A percentile compares a stretch with the other conserved stretches of the same genome.
phyloP scores from a whole-genome alignment of 257 asterid genomes.

The Voacanga thouarsii region DNA sequence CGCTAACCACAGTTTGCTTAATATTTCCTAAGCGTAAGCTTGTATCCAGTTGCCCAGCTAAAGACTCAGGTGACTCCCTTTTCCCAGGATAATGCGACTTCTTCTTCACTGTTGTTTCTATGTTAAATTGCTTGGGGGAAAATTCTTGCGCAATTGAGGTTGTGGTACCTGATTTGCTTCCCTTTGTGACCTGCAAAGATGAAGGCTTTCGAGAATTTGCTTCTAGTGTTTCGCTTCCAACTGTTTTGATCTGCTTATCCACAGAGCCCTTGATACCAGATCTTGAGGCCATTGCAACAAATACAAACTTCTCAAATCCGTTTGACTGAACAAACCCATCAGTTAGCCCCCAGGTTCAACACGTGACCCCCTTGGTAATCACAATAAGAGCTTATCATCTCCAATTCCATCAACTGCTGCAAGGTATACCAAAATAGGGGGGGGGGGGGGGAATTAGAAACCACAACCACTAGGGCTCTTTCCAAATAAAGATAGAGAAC shows the following conservation, averaged over 20 bases:
- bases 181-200: constrained; percentile 36
- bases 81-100: constrained; percentile 19
- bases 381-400: constrained; percentile 31
- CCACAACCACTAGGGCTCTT: constrained; percentile 8
- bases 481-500: background rate
- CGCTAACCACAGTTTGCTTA: constrained; percentile 18
- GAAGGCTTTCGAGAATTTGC: constrained; percentile 38
- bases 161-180: constrained; percentile 33
- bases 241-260: constrained; percentile 38
- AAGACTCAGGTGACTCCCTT: constrained; percentile 8
- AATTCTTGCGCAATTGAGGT: constrained; percentile 24
- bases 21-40: constrained; percentile 25
- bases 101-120: constrained; percentile 18
- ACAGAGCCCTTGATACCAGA: constrained; percentile 42
- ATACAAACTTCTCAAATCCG: constrained; percentile 10
- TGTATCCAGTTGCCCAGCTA: constrained; percentile 28
- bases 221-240: constrained; percentile 34
- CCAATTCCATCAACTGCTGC: constrained; percentile 33
- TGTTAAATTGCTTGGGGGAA: constrained; percentile 17
- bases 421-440: constrained; percentile 15
- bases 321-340: constrained; percentile 16
- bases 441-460: background rate
- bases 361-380: constrained; percentile 20
- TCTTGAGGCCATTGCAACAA: constrained; percentile 62
- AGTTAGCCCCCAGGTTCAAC: constrained; percentile 19